phyloP scores from a whole-genome alignment of 331 rosid genomes.

The Saraca asoca region DNA sequence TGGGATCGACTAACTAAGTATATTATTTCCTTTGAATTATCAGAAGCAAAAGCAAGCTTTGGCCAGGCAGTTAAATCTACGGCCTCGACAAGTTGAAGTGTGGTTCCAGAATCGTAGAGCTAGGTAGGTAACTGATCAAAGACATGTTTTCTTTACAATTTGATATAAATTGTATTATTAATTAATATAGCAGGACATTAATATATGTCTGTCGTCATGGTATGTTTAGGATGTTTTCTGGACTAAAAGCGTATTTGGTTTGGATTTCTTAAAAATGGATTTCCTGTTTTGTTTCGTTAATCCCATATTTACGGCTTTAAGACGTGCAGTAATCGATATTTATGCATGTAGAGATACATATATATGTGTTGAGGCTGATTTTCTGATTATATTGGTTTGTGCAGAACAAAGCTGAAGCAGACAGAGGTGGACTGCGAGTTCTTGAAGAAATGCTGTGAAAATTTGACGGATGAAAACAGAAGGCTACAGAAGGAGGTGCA shows the following conservation, averaged over 20 bases:
- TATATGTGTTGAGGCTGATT: no score
- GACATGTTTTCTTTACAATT: no score
- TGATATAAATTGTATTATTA: neutral
- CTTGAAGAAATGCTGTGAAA: constrained; percentile 88
- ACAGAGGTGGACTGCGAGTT: constrained; percentile 94
- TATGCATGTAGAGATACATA: no score
- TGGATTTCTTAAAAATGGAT: no score
- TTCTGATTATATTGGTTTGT: neutral
- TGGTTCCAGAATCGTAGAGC: constrained; percentile 99
- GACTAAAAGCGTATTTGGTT: no score
- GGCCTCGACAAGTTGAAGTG: constrained; percentile 94
- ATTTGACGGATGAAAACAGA: constrained; percentile 77
- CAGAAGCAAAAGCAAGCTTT: constrained; percentile 97
- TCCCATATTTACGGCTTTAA: no score
- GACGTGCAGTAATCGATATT: no score
- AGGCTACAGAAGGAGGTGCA: constrained; percentile 77
- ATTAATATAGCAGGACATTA: no score
- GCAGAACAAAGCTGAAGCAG: constrained; percentile 94
- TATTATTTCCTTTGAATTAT: constrained; percentile 10
- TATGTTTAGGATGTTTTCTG: no score
- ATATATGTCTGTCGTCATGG: no score
- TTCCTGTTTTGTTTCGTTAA: no score
- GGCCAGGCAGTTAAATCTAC: constrained; percentile 73
- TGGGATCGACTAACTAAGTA: neutral
- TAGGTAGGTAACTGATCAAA: constrained; percentile 45